Evolutionary conservation across 441 rosid species (phyloP), one percentile per base, ranked within the genome.

Genomic region (Melastoma candidum): DNA sequence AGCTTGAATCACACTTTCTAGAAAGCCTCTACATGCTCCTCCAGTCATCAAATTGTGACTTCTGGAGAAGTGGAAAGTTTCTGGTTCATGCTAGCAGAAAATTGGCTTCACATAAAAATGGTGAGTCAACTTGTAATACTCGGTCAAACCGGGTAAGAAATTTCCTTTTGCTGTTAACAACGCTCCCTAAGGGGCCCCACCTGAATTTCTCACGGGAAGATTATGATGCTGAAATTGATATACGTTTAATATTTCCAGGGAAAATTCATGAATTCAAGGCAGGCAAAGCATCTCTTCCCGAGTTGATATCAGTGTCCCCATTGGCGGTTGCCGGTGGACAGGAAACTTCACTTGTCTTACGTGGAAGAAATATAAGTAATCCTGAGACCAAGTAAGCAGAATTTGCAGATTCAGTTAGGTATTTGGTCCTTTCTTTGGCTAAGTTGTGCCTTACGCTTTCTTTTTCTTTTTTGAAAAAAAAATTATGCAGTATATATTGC

Each of bases 41-140:
- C 65, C 87, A 77, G 59, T 64, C 77, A 65, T 68, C 80, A 54
- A 74, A 59, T 52, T 76, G 74, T n/a, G 81, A 72, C 58, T 84
- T 85, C 58, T 89, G 97, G 97, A 80, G 81, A 55, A 71, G 68
- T 7, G 59, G 87, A 7, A 77, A 93, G 70, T 89, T 89, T 77
- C 63, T 89, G 54, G 69, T 85, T 46, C 79, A 79, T 63, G 74
- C 82, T 0, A 80, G 86, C 56, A 68, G 76, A 63, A 82, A 72
- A 51, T 74, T 89, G 25, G 97, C 81, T 41, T 89, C 85, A 43
- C 78, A 82, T 72, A 82, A 77, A 60, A 74, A 76, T 46, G 97
- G 97, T 89, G 48, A 56, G 90, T 63, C 22, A 48, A 55, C 3
- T 14, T 10, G 4, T 47, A 12, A 24, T 12, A 17, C 22, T 17